Percentiles rank a stretch among this genome's conserved stretches.
These are phyloP conservation scores for Zizania palustris DNA, from an alignment of 202 grass and related monocot species.

Conservation along the genomic window DNA sequence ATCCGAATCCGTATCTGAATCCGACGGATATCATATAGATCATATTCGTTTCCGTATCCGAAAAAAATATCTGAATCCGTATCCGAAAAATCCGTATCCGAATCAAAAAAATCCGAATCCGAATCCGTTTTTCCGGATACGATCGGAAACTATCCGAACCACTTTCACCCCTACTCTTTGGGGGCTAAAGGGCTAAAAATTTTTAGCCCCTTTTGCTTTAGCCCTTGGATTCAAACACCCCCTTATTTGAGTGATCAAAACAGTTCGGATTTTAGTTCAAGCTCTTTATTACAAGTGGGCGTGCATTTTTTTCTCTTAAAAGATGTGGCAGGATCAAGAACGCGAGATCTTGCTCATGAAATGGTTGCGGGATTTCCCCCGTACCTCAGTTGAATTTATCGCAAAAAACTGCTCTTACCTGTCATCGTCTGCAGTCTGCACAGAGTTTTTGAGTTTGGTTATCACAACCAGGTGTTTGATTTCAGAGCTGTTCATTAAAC, in stretches of 20 bases:
- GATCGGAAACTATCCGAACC: too few relatives aligned
- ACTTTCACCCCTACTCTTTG: too few relatives aligned
- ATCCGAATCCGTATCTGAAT: too few relatives aligned
- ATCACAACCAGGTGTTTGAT: neutral
- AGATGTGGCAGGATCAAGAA: neutral
- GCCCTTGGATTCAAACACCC: too few relatives aligned
- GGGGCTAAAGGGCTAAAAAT: too few relatives aligned
- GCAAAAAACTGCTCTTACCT: neutral
- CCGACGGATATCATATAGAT: too few relatives aligned
- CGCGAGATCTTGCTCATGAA: neutral
- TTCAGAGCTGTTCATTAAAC: conserved; percentile 3
- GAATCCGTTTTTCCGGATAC: too few relatives aligned
- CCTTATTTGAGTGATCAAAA: neutral
- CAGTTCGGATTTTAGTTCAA: neutral
- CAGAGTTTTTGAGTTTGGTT: neutral
- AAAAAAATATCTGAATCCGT: too few relatives aligned
- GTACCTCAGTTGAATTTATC: neutral
- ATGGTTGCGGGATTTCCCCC: neutral
- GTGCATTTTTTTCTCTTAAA: neutral
- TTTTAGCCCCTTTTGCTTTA: too few relatives aligned
- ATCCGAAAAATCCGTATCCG: too few relatives aligned
- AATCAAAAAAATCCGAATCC: too few relatives aligned
- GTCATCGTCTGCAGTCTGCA: neutral
- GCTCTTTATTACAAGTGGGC: neutral
- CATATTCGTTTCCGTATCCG: too few relatives aligned